A percentile compares a stretch with the other conserved stretches of the same genome.
phyloP scores from a whole-genome alignment of 1,284 basidiomycete species.

The Pterulicium gracile region DNA sequence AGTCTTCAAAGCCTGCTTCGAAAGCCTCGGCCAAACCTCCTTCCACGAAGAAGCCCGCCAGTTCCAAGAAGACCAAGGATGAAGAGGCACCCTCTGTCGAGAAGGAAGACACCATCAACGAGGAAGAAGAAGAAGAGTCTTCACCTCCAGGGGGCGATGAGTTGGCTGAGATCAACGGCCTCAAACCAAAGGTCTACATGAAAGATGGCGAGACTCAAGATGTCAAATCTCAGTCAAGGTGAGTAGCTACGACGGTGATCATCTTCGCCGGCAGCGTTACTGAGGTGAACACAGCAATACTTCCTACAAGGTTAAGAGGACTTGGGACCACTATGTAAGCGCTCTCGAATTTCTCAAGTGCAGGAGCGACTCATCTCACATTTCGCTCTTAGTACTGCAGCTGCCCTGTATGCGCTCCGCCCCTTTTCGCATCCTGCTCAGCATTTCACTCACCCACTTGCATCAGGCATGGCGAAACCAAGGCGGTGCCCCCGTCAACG shows the following conservation, averaged over 20 bases:
- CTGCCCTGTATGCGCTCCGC: slow-evolving; percentile 12
- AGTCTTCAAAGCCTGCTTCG: slow-evolving; percentile 1
- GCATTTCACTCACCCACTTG: background rate
- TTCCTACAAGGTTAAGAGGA: slow-evolving; percentile 19
- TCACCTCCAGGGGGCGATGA: background rate
- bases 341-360: background rate
- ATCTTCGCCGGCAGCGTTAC: background rate
- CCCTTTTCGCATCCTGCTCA: background rate
- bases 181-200: slow-evolving; percentile 22
- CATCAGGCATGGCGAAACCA: slow-evolving; percentile 24
- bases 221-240: slow-evolving; percentile 17
- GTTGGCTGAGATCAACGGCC: slow-evolving; percentile 22
- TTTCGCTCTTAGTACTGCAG: slow-evolving; percentile 19
- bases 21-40: background rate
- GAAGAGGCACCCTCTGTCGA: background rate
- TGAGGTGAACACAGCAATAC: slow-evolving; percentile 11
- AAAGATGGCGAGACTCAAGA: slow-evolving; percentile 23
- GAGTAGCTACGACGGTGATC: slow-evolving; percentile 13
- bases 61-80: slow-evolving; percentile 5
- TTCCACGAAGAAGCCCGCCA: slow-evolving; percentile 7
- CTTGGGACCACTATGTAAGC: slow-evolving; percentile 15
- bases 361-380: background rate
- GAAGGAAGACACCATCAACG: too few species aligned
- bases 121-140: slow-evolving; percentile 5
- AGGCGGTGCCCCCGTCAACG: slow-evolving; percentile 21